These are phyloP conservation scores for Lepraria neglecta DNA, from an alignment of 495 filamentous ascomycete species.

Conservation along the genomic window DNA sequence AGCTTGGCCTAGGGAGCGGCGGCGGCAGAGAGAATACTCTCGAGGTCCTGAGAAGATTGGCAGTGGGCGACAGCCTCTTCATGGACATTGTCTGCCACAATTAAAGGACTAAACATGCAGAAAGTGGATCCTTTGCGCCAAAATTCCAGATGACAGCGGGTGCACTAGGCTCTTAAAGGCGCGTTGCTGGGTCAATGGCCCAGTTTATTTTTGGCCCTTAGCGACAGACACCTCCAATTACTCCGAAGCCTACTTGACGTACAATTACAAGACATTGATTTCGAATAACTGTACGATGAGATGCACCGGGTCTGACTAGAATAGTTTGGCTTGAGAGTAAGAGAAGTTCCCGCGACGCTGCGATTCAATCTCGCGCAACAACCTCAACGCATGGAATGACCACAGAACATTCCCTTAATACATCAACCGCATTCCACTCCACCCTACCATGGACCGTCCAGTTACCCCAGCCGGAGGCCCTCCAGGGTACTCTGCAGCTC, in stretches of 20 bases:
- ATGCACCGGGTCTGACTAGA: background rate
- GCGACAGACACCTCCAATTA: background rate
- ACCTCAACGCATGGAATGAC: background rate
- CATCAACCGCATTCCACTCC: background rate
- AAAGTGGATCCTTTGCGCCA: background rate
- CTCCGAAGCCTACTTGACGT: background rate
- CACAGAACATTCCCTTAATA: slow-evolving; percentile 4
- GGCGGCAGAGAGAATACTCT: slow-evolving; percentile 59
- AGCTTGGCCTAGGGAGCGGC: slow-evolving; percentile 43
- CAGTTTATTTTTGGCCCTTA: no score
- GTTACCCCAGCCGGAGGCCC: slow-evolving; percentile 29
- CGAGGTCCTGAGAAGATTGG: slow-evolving; percentile 57
- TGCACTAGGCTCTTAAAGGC: background rate
- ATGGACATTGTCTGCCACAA: slow-evolving; percentile 38
- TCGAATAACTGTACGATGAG: background rate
- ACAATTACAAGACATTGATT: background rate
- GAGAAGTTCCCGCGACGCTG: background rate
- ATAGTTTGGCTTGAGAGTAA: no score
- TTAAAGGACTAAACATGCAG: background rate
- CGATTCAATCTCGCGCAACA: background rate
- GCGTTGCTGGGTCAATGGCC: slow-evolving; percentile 11
- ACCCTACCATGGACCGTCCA: slow-evolving; percentile 29
- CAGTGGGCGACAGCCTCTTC: slow-evolving; percentile 52
- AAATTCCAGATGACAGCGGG: background rate
- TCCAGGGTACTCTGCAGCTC: slow-evolving; percentile 30